These are phyloP conservation scores for Aegilops umbellulata DNA, from an alignment of 176 grass and related monocot genomes.

Conservation along the genomic window DNA sequence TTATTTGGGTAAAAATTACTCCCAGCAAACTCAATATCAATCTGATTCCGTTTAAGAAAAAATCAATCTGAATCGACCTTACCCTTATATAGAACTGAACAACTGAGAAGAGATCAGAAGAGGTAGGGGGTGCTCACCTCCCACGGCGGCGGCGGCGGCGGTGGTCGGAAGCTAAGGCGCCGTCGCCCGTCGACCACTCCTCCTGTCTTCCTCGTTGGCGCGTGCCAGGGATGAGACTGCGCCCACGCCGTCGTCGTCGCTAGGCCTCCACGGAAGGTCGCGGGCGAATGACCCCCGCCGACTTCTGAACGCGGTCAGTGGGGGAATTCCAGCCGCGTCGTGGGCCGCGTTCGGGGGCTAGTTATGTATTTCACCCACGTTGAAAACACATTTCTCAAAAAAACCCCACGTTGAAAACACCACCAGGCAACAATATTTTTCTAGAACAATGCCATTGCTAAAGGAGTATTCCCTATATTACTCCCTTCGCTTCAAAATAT, in stretches of 20 bases:
- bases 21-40: no score
- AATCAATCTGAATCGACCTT: not conserved
- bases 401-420: no score
- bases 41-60: not conserved
- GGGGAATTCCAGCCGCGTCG: not conserved
- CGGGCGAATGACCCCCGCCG: not conserved
- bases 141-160: not conserved
- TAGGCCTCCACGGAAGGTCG: not conserved
- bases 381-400: no score
- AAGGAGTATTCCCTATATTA: no score
- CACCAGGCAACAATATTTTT: no score
- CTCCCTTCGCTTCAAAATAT: no score
- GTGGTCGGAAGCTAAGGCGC: not conserved
- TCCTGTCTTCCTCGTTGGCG: not conserved
- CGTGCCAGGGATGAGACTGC: not conserved
- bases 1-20: not conserved
- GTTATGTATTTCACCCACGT: no score
- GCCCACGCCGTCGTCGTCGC: not conserved
- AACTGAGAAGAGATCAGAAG: not conserved
- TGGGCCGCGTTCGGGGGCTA: not conserved
- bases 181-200: not conserved
- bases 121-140: not conserved
- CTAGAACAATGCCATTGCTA: no score
- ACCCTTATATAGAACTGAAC: not conserved
- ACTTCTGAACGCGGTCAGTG: not conserved